These are phyloP conservation scores for Curvularia lunata DNA, from an alignment of 2,329 filamentous ascomycete genomes.

Conservation along the genomic window DNA sequence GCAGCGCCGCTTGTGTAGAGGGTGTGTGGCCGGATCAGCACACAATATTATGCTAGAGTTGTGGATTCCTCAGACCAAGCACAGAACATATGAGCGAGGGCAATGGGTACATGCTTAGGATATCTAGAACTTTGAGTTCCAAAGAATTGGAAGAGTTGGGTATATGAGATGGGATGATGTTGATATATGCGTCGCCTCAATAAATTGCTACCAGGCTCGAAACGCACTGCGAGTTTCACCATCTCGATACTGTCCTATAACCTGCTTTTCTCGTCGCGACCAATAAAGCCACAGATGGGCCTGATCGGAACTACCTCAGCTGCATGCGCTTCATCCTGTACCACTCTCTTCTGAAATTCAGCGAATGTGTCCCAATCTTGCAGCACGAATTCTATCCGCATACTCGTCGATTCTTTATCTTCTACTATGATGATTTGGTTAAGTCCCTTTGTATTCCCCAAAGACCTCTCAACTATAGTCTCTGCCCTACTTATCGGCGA, in stretches of 20 bases:
- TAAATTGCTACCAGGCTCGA: not conserved
- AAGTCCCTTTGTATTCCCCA: slow-evolving; percentile 14
- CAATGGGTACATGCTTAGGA: not conserved
- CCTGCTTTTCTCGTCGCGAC: slow-evolving; percentile 20
- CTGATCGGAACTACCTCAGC: slow-evolving; percentile 21
- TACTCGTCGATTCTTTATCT: slow-evolving; percentile 20
- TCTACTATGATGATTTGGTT: slow-evolving; percentile 14
- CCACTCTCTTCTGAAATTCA: slow-evolving; percentile 19
- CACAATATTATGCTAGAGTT: slow-evolving; percentile 18
- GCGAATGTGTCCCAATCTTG: slow-evolving; percentile 12
- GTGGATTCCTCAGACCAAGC: slow-evolving; percentile 21
- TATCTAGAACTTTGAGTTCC: too few relatives aligned
- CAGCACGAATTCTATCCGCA: slow-evolving; percentile 19
- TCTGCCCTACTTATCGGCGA: slow-evolving; percentile 16
- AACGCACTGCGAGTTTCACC: not conserved
- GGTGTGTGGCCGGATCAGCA: not conserved
- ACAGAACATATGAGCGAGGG: not conserved
- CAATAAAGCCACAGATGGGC: slow-evolving; percentile 28
- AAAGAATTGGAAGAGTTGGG: not conserved
- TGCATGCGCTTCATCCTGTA: slow-evolving; percentile 6
- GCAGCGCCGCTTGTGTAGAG: slow-evolving; percentile 8
- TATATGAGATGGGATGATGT: not conserved
- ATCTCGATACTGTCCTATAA: slow-evolving; percentile 5
- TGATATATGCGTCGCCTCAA: not conserved
- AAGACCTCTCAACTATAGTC: slow-evolving; percentile 10